Evolutionary conservation across 768 basidiomycete genomes (phyloP), one percentile per base, ranked within the genome.

Genomic region (Boletus reticuloceps): DNA sequence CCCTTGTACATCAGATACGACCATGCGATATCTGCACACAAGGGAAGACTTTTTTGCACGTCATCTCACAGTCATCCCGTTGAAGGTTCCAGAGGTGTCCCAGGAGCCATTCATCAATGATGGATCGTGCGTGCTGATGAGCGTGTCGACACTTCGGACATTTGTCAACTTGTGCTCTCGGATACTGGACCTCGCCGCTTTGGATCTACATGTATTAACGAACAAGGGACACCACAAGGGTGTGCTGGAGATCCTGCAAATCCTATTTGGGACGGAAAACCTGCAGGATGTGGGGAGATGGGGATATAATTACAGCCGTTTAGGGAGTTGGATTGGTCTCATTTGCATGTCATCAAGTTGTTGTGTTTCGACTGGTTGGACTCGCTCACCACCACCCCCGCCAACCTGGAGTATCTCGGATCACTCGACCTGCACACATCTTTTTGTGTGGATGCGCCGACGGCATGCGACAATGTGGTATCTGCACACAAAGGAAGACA

Each of bases 351-450:
- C 68, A 88, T 96, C 62, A 93, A 96, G 69, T 83, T 92, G 65
- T 91, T 98, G 62, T 84, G 86, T 67, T 88, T 98, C 59, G 86
- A 90, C 51, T 98, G 94, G 94, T 81, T 80, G 6, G 95, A 98
- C 66, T 82, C 81, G 53, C 72, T 91, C 41, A 69, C 76, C 13
- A 82, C 86, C 2, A 71, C 81, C 16, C 77, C 83, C 6, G 66
- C 83, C 47, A 77, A 86, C 20, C 67, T 91, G 51, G 79, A 86
- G 53, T 85, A 89, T 65, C 78, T 92, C 36, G 77, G 72, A 4
- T 77, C 81, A 36, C 71, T 94, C 39, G 83, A 90, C 59, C 74
- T 94, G 22, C 81, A 83, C 25, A 75, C 85, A 1, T 94, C 91
- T 64, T 66, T 88, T 12, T 83, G 85, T 11, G 74, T 73, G 51